Conservation (phyloP, 805 yeast species). For the Clavispora santaluciae region DNA sequence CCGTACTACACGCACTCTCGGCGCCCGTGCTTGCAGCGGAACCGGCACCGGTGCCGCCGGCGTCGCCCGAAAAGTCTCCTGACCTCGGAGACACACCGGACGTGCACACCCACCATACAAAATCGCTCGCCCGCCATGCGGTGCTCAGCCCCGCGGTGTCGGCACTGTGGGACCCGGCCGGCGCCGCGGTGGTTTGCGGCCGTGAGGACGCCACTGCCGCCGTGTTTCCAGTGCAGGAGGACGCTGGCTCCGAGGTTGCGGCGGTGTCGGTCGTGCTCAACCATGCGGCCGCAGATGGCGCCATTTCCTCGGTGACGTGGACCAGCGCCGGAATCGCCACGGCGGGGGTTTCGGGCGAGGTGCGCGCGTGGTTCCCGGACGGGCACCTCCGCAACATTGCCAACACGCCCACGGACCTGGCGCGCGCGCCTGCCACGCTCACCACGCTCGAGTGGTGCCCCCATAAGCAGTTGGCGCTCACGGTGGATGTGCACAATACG, state of each 20-base stretch:
- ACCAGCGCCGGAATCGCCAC: slow-evolving; percentile 62
- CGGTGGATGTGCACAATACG: slow-evolving; percentile 46
- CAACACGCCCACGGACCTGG: slow-evolving; percentile 15
- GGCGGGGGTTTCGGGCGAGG: slow-evolving; percentile 64
- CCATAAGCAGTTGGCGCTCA: slow-evolving; percentile 48
- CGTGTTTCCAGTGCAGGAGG: no score
- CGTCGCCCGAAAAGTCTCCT: slow-evolving; percentile 22
- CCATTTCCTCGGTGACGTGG: slow-evolving; percentile 48
- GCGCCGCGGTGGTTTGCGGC: slow-evolving; percentile 52
- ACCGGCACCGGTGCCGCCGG: slow-evolving; percentile 55
- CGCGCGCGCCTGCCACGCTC: slow-evolving; percentile 35
- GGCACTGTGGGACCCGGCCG: slow-evolving; percentile 54
- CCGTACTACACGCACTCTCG: slow-evolving; percentile 50
- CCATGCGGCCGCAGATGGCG: slow-evolving; percentile 26
- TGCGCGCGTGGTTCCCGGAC: slow-evolving; percentile 72
- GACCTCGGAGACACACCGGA: neutral
- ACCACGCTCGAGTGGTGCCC: slow-evolving; percentile 57
- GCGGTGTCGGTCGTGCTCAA: slow-evolving; percentile 25
- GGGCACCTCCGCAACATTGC: slow-evolving; percentile 57
- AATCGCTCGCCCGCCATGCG: neutral
- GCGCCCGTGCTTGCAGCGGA: slow-evolving; percentile 40
- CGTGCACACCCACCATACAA: neutral
- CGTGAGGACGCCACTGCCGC: slow-evolving; percentile 44
- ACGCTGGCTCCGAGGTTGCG: no score
- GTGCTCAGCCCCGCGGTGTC: slow-evolving; percentile 40